Conservation (phyloP, 1,139 yeast species). For the Nakaseomyces kungkrabaensis region DNA sequence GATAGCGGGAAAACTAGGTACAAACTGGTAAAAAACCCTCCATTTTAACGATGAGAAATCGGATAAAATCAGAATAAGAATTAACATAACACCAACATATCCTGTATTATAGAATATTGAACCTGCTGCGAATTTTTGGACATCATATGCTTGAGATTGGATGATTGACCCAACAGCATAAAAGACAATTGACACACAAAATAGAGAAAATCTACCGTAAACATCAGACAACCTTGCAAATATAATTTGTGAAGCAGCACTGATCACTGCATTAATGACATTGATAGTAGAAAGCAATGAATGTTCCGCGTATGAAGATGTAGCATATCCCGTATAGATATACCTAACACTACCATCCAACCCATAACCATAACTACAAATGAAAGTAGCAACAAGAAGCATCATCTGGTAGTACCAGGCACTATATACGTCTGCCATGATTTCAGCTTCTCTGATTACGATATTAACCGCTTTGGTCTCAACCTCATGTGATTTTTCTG, state of each 20-base stretch:
- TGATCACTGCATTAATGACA: constrained; percentile 53
- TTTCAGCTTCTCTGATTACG: not conserved
- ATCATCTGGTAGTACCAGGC: not conserved
- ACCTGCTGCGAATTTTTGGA: constrained; percentile 63
- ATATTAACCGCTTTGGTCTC: not conserved
- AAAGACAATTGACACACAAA: constrained; percentile 45
- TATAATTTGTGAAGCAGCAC: constrained; percentile 63
- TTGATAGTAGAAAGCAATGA: constrained; percentile 57
- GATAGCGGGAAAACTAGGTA: constrained; percentile 61
- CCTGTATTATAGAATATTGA: constrained; percentile 64
- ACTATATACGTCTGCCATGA: not conserved
- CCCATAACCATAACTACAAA: constrained; percentile 42
- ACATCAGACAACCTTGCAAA: constrained; percentile 62
- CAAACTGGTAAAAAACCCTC: constrained; percentile 53
- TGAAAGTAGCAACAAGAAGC: not conserved
- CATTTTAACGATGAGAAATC: constrained; percentile 62
- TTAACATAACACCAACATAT: constrained; percentile 51
- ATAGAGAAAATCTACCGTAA: constrained; percentile 56
- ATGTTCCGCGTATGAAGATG: constrained; percentile 46
- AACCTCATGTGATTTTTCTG: not conserved
- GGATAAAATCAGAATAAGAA: constrained; percentile 48
- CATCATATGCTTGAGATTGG: constrained; percentile 57
- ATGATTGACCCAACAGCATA: constrained; percentile 63
- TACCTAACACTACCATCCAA: constrained; percentile 45
- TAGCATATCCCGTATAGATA: constrained; percentile 44